Percentiles rank a stretch among this genome's conserved stretches.
Evolutionary conservation across 2,329 filamentous ascomycete genomes (phyloP).

Genomic region (Polytolypa hystricis): DNA sequence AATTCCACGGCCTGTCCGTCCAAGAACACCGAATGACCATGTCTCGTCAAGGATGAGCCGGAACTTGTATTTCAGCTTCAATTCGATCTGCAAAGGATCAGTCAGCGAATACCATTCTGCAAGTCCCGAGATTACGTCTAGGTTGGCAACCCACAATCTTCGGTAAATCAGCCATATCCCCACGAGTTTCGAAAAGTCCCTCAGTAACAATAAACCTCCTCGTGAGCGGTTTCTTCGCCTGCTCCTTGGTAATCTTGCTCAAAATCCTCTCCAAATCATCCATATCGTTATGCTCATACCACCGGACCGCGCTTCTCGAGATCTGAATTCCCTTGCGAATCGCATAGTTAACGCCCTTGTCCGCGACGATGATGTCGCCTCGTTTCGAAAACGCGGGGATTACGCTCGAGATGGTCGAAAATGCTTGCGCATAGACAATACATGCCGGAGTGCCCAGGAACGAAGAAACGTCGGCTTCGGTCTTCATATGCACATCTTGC

Average conservation of each 20-base stretch:
- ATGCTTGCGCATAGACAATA: constrained; percentile 92
- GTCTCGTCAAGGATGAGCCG: constrained; percentile 95
- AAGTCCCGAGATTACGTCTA: too few relatives aligned
- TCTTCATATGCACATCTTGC: constrained; percentile 96
- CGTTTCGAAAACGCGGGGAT: constrained; percentile 96
- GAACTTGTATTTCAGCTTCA: constrained; percentile 96
- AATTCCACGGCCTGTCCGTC: constrained; percentile 78
- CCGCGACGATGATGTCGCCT: constrained; percentile 92
- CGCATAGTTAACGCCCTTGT: constrained; percentile 84
- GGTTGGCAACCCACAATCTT: constrained; percentile 59
- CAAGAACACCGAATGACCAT: constrained; percentile 91
- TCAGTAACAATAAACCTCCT: constrained; percentile 93
- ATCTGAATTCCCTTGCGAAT: constrained; percentile 93
- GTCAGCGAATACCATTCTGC: too few relatives aligned
- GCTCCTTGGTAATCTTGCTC: constrained; percentile 75
- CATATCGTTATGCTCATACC: constrained; percentile 96
- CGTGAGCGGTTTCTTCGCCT: constrained; percentile 77
- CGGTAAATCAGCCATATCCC: constrained; percentile 74
- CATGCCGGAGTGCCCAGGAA: constrained; percentile 80
- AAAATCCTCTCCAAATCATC: constrained; percentile 80
- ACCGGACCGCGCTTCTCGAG: constrained; percentile 77
- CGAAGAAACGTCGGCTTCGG: constrained; percentile 82
- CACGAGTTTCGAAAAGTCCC: constrained; percentile 81
- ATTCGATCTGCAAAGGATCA: constrained; percentile 52
- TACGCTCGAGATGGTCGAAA: constrained; percentile 92